These are phyloP conservation scores for Gryganskiella cystojenkinii DNA, from an alignment of 192 early-diverging fungal species.

Conservation along the genomic window DNA sequence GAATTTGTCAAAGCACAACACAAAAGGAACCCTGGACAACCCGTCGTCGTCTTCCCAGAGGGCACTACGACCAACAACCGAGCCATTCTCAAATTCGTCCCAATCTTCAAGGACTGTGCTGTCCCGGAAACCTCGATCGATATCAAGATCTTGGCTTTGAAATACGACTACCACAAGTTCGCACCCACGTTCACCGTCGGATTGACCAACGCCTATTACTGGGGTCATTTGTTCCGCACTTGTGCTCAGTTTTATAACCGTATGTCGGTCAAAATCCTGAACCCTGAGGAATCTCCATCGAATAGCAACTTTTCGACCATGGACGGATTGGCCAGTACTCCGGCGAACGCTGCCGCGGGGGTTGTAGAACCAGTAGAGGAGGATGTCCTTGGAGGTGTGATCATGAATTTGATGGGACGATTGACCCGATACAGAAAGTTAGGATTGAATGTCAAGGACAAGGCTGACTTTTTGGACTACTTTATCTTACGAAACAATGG, in stretches of 20 bases:
- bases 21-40: conserved; percentile 56
- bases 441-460: conserved; percentile 71
- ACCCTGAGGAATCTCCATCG: conserved; percentile 60
- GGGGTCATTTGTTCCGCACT: conserved; percentile 34
- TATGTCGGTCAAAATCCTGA: conserved; percentile 59
- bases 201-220: conserved; percentile 29
- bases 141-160: conserved; percentile 73
- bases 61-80: conserved; percentile 90
- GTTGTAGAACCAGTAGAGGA: conserved; percentile 48
- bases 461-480: conserved; percentile 81
- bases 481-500: conserved; percentile 56
- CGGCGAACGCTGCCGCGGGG: conserved; percentile 22
- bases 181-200: conserved; percentile 75
- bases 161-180: conserved; percentile 73
- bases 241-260: conserved; percentile 59
- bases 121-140: conserved; percentile 65
- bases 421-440: conserved; percentile 77
- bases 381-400: conserved; percentile 66
- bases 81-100: conserved; percentile 80
- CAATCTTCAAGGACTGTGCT: conserved; percentile 73
- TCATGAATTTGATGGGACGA: conserved; percentile 65
- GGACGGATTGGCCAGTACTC: conserved; percentile 29
- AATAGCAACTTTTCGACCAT: conserved; percentile 40
- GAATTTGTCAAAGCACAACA: conserved; percentile 56
- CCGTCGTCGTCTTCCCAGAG: conserved; percentile 79